Base-by-base conservation (phyloP, 129 eudicot genomes). In the Mikania micrantha region DNA sequence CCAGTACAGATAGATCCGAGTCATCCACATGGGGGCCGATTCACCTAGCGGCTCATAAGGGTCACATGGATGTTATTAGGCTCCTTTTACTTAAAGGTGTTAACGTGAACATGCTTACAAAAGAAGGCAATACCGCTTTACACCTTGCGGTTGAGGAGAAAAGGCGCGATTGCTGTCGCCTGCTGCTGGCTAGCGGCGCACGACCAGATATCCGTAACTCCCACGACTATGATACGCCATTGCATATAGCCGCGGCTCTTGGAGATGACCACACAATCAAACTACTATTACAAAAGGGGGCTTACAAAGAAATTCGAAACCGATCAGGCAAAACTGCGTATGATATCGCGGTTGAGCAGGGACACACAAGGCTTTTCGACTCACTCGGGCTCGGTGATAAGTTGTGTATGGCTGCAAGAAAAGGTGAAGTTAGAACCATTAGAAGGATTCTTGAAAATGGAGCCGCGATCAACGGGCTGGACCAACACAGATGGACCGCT, bases 401-500 rank as follows among this genome's bases (percentile, higher is more conserved):
- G 45, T n/a, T 89, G 20, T 79, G 86, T 28, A 35, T 64, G 22
- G 88, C 94, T 27, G 88, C 90, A 3, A 70, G 90, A 15, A 90
- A 86, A 40, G 96, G 96, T 7, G 96, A 90, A 16, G 70, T 80
- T 27, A 79, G 88, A 69, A 45, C 80, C 41, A 60, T 90, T 22
- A 74, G 64, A 2, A 47, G 82, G 66, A 71, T 86, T 15, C 78
- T 90, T 0, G 94, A 90, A 35, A 79, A 77, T 0, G 96, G 96
- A 0, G 96, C 90, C 5, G 59, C 66, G 5, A 74, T 90, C 38
- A 90, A 86, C 39, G 96, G 94, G 20, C 64, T 41, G 0, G 96
- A 90, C 69, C 94, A 86, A 49, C 85, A 86, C n/a, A 86, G 90
- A 0, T 90, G 96, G 96, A 90, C 94, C 0, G 85, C 78, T 4